phyloP scores from a whole-genome alignment of 192 early-diverging fungal genomes.

The Piromyces sp. region DNA sequence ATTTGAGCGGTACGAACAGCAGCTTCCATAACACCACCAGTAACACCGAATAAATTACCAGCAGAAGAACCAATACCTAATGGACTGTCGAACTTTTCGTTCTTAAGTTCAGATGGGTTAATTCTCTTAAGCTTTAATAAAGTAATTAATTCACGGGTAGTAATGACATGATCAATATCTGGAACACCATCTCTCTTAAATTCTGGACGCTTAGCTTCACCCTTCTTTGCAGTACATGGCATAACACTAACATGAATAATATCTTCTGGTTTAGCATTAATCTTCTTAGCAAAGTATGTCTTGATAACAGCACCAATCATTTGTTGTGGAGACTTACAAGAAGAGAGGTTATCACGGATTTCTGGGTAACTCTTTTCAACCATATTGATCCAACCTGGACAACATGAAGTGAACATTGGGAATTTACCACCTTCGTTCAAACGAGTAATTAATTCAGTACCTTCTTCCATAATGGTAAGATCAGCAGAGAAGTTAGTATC shows the following conservation, averaged over 20 bases:
- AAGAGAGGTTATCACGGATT: not conserved
- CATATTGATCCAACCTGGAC: not conserved
- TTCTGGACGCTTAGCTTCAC: not conserved
- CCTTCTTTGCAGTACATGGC: constrained; percentile 4
- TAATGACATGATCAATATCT: not conserved
- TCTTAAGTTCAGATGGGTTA: not conserved
- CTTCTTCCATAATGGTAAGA: not conserved
- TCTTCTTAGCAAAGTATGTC: not conserved
- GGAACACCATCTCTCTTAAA: not conserved
- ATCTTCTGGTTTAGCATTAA: not conserved
- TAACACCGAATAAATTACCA: constrained; percentile 2
- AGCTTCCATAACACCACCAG: constrained; percentile 3
- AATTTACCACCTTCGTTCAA: not conserved
- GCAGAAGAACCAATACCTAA: not conserved
- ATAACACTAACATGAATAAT: not conserved
- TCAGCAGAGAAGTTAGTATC: not conserved
- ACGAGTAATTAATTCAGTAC: not conserved
- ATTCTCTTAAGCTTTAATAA: not conserved
- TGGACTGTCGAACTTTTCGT: not conserved
- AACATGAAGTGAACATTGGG: constrained; percentile 1
- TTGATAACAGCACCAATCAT: not conserved
- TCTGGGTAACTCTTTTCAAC: not conserved
- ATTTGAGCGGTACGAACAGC: not conserved
- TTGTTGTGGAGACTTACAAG: not conserved
- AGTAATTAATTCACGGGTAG: not conserved